phyloP scores from a whole-genome alignment of 257 asterid genomes.

The Forsythia suspensa region DNA sequence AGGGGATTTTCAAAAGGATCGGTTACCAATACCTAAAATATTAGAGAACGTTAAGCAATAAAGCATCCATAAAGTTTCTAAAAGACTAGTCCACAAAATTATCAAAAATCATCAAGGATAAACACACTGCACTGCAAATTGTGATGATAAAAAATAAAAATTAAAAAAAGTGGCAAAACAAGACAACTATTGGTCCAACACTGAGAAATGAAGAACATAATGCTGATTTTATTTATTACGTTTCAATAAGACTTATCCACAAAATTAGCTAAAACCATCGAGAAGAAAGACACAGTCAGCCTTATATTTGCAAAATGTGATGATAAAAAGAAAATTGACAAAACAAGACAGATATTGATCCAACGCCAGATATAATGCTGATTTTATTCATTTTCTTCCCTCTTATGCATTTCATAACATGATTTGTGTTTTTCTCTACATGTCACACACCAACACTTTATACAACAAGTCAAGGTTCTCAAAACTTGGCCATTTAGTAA shows the following conservation, averaged over 20 bases:
- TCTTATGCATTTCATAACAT: not conserved
- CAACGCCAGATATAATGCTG: not conserved
- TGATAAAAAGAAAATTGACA: not conserved
- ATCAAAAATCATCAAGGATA: not conserved
- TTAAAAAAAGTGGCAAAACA: no score
- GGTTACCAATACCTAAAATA: slow-evolving; percentile 50
- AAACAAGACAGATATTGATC: not conserved
- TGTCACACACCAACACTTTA: not conserved
- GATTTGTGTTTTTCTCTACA: not conserved
- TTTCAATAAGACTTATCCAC: not conserved
- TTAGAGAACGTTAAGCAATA: not conserved
- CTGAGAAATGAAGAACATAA: not conserved
- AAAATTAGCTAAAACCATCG: not conserved
- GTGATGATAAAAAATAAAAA: not conserved
- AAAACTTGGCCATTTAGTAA: not conserved
- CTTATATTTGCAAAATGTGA: not conserved
- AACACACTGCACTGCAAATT: not conserved
- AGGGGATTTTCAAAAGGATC: slow-evolving; percentile 71
- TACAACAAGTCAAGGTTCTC: not conserved
- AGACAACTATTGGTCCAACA: no score
- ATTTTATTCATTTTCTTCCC: not conserved
- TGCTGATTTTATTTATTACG: no score
- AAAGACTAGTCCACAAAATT: not conserved
- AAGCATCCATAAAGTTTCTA: not conserved
- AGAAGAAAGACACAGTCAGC: not conserved